Evolutionary conservation across 2,329 filamentous ascomycete species (phyloP), one percentile per base, ranked within the genome.

Genomic region (Xylaria hypoxylon): DNA sequence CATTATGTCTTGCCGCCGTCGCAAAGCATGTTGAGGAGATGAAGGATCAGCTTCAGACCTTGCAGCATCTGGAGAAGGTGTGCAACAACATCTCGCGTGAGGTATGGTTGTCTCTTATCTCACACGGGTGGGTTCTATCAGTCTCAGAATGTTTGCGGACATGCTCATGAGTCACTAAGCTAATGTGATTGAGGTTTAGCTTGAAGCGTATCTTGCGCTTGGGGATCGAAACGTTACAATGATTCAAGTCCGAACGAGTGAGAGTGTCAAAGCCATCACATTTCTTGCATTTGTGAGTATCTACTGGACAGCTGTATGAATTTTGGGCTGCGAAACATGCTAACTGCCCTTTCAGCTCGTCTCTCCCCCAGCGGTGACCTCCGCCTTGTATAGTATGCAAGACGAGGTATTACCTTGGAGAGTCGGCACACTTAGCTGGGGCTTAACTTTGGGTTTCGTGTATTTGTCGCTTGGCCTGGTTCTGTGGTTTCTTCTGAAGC

Each of bases 21-120:
- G 55, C 35, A 6, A 66, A 62, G n/a, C 64, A 62, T 48, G 28
- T 66, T 19, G 59, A 66, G 45, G 64, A 62, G 45, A 66, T 62
- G 64, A 61, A 48, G 35, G 58, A 45, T 26, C 58, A 58, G 38
- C 45, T 66, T 13, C 35, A 40, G 7, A 45, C 51, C 7, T 50
- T 62, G 13, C 42, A 62, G 17, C 44, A 62, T 40, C 52, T 62
- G 45, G 58, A 66, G 38, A 62, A 59, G 45, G 35, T 66, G 17
- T 66, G 64, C 38, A 66, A 50, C 31, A 66, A 62, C 22, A 58
- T 66, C 11, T 57, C 56, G 7, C 53, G 64, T 28, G 64, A 66
- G 64, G 64, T 66, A 51, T 26, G 63, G 2, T 28, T 17, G 7
- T 28, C 8, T 7, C 13, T 24, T 22, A 22, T 57, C 24, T 11